Percentiles rank a stretch among this genome's conserved stretches.
Conservation (phyloP, 345 rosid genomes). For the Cardamine occulta region DNA sequence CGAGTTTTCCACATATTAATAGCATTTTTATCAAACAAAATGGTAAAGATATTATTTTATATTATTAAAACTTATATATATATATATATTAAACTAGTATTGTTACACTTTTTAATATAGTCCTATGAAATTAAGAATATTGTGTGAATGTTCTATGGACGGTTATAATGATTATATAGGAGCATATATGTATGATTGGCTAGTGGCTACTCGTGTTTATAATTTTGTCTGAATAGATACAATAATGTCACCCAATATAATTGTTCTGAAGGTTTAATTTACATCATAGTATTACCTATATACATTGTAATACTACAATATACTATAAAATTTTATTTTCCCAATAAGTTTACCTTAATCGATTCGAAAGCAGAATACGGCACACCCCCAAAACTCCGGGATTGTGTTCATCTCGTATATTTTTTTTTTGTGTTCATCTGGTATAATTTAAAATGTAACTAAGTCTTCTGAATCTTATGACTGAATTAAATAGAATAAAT, state of each 20-base stretch:
- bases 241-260: neutral
- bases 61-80: neutral
- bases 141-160: neutral
- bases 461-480: neutral
- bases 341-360: constrained; percentile 3
- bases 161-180: neutral
- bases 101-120: neutral
- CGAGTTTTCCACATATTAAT: neutral
- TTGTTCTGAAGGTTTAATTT: neutral
- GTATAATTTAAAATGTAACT: neutral
- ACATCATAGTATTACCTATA: neutral
- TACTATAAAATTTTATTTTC: neutral
- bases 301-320: neutral
- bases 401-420: neutral
- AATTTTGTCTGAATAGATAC: neutral
- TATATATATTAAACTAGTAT: neutral
- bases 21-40: neutral
- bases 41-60: neutral
- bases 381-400: constrained; percentile 20
- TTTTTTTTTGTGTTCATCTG: neutral
- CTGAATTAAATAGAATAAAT: neutral
- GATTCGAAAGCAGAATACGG: neutral
- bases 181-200: neutral
- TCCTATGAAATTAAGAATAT: neutral
- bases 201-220: neutral